Conservation (phyloP, 768 basidiomycete species). For the Cystoderma amianthinum region DNA sequence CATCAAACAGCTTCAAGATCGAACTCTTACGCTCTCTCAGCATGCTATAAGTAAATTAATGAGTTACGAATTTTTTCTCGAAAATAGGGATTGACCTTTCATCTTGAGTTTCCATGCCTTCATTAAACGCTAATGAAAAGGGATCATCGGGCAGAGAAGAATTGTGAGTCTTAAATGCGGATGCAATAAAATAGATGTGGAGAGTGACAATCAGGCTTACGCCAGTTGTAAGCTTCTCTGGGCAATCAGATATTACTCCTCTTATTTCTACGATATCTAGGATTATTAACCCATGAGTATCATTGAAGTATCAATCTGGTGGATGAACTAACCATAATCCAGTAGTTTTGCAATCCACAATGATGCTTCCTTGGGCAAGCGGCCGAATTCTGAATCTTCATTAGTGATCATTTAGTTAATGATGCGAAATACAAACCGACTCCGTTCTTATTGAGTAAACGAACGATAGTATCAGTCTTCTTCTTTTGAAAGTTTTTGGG, state of each 20-base stretch:
- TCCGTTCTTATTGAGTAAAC: slow-evolving; percentile 56
- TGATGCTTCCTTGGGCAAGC: slow-evolving; percentile 63
- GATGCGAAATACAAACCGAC: slow-evolving; percentile 37
- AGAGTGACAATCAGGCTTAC: slow-evolving; percentile 73
- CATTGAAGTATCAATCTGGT: background rate
- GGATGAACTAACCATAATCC: slow-evolving; percentile 47
- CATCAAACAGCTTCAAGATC: slow-evolving; percentile 66
- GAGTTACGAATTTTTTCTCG: background rate
- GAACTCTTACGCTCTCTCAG: slow-evolving; percentile 77
- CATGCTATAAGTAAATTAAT: slow-evolving; percentile 18
- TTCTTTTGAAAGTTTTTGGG: slow-evolving; percentile 42
- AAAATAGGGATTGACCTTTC: slow-evolving; percentile 45
- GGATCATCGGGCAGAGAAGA: slow-evolving; percentile 23
- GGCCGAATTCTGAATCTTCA: slow-evolving; percentile 59
- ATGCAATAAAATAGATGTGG: slow-evolving; percentile 57
- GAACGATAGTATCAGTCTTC: slow-evolving; percentile 56
- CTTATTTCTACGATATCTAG: slow-evolving; percentile 62
- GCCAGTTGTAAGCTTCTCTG: slow-evolving; percentile 63
- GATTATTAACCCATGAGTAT: slow-evolving; percentile 4
- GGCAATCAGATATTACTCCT: slow-evolving; percentile 75
- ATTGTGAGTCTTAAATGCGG: slow-evolving; percentile 56
- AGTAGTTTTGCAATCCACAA: slow-evolving; percentile 71
- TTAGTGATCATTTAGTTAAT: background rate
- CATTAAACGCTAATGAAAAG: slow-evolving; percentile 46
- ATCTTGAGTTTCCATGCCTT: slow-evolving; percentile 72